These are phyloP conservation scores for Puccinia horiana DNA, from an alignment of 1,284 basidiomycete genomes.

Conservation along the genomic window DNA sequence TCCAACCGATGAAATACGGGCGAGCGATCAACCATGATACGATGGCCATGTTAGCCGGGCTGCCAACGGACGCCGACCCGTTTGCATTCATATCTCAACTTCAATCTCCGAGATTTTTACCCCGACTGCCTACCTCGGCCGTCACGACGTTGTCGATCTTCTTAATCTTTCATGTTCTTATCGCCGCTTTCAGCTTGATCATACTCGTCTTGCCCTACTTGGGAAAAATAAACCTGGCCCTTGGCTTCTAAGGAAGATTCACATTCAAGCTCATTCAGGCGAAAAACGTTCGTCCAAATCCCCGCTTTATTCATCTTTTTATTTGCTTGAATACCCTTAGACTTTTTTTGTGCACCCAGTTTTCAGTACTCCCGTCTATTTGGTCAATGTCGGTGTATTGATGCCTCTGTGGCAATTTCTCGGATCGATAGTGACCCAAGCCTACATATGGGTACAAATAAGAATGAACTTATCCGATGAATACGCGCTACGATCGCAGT, in stretches of 20 bases:
- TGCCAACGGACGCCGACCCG: background rate
- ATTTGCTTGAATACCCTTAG: too few relatives aligned
- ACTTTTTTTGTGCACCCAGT: too few relatives aligned
- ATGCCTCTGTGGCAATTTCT: background rate
- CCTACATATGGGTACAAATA: slow-evolving; percentile 12
- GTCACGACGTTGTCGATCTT: background rate
- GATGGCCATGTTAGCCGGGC: background rate
- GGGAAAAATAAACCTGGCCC: background rate
- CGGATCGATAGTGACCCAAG: background rate
- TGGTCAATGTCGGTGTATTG: background rate
- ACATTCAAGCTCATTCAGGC: background rate
- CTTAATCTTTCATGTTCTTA: background rate
- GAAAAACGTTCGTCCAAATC: background rate
- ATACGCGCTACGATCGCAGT: background rate
- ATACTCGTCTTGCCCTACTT: background rate
- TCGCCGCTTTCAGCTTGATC: background rate
- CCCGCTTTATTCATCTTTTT: background rate
- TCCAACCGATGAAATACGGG: background rate
- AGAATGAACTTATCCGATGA: slow-evolving; percentile 2
- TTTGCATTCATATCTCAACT: background rate
- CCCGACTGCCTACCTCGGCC: background rate
- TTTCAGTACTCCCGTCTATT: slow-evolving; percentile 11
- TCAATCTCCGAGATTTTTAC: background rate
- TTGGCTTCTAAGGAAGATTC: background rate
- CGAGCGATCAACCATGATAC: background rate